These are phyloP conservation scores for Pythium rhizo-oryzae DNA, from an alignment of 352 stramenopile genomes.

Conservation along the genomic window DNA sequence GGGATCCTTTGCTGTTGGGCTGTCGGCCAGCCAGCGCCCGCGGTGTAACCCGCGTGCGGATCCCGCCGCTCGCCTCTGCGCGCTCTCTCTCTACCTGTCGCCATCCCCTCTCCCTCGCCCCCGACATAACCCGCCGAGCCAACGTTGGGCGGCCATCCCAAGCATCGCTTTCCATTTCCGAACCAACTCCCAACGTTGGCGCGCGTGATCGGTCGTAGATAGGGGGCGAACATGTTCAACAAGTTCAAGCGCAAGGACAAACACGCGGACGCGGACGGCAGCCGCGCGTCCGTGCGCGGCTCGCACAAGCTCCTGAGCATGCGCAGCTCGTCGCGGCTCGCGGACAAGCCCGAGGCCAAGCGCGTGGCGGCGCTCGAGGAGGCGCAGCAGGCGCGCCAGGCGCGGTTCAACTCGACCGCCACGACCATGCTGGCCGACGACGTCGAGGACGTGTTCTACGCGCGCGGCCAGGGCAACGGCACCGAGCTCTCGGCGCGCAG, in stretches of 20 bases:
- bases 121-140: neutral
- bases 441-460: slow-evolving; percentile 73
- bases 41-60: neutral
- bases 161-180: neutral
- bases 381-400: slow-evolving; percentile 18
- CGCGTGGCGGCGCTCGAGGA: slow-evolving; percentile 15
- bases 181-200: neutral
- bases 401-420: slow-evolving; percentile 30
- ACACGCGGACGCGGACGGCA: slow-evolving; percentile 37
- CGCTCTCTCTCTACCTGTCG: neutral
- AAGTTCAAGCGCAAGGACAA: slow-evolving; percentile 65
- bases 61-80: neutral
- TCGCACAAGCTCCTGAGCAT: slow-evolving; percentile 41
- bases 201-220: neutral
- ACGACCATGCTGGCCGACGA: slow-evolving; percentile 58
- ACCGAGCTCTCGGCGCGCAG: slow-evolving; percentile 24
- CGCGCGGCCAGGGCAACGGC: slow-evolving; percentile 24
- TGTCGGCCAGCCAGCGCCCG: too few relatives aligned
- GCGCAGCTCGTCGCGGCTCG: slow-evolving; percentile 19
- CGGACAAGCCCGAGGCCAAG: slow-evolving; percentile 22
- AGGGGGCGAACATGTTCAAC: slow-evolving; percentile 45
- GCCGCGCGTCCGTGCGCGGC: slow-evolving; percentile 30
- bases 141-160: neutral
- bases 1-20: slow-evolving; percentile 7
- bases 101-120: neutral